Evolutionary conservation across 805 yeast species (phyloP), one percentile per base, ranked within the genome.

Genomic region (Teunomyces funiuensis): DNA sequence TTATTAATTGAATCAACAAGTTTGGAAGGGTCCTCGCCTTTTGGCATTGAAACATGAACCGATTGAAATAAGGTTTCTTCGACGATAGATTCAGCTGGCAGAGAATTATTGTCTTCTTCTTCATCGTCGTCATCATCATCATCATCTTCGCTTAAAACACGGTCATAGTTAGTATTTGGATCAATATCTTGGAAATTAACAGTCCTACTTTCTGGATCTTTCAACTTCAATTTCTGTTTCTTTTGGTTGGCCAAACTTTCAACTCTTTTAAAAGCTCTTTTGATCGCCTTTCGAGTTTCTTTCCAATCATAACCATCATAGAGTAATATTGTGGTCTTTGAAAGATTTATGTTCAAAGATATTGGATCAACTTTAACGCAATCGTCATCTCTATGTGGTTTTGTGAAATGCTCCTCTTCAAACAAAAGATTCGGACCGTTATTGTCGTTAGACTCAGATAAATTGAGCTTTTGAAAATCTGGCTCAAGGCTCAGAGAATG

Each of bases 261-360:
- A 6, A 88, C 76, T 8, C 76, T 64, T 40, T 75, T 76, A 0
- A 90, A 82, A 0, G 87, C 85, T n/a, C 73, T 76, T 8, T 71
- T 66, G 20, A 93, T 82, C 0, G 82, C 71, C 17, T 69, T 71
- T 43, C 95, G 73, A 0, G 98, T 88, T 31, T 79, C 77, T 41
- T 76, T 76, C 95, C 97, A 89, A 53, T 93, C 98, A 56, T 83
- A 93, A 0, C 99, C 99, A 65, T 93, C 99, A 58, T 77, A 82
- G 14, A 91, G 62, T 38, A 71, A 76, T 2, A 85, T 52, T 1
- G 53, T 55, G 0, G 69, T 60, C 36, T 71, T 72, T 2, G 72
- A 57, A 4, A 74, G 53, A 33, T 66, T 65, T 6, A 70, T 43
- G 29, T 62, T 62, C 16, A 69, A 7, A 23, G 47, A 52, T 5